phyloP scores from a whole-genome alignment of 345 rosid species.

The Boechera stricta region DNA sequence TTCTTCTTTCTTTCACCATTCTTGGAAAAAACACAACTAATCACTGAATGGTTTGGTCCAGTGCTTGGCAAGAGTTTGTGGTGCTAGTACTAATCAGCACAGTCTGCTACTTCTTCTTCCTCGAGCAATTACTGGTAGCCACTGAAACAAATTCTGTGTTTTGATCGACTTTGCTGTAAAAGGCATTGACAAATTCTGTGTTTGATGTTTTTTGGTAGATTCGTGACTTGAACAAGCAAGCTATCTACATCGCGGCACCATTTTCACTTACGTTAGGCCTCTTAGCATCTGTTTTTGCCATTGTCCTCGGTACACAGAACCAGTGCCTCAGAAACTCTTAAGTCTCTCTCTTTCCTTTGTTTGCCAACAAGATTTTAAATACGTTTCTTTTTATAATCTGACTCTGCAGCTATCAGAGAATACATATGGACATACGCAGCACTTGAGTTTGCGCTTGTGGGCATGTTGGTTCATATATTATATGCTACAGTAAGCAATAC shows the following conservation, averaged over 20 bases:
- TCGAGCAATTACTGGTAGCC: constrained; percentile 88
- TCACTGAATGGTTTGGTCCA: constrained; percentile 48
- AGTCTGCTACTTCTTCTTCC: constrained; percentile 96
- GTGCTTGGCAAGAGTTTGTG: constrained; percentile 98
- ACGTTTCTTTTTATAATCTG: constrained; percentile 2
- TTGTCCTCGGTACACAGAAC: constrained; percentile 63
- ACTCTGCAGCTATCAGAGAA: constrained; percentile 81
- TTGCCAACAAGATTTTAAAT: not conserved
- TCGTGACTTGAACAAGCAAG: constrained; percentile 67
- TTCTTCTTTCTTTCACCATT: constrained; percentile 23
- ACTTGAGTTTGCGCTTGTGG: constrained; percentile 86
- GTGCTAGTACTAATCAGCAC: constrained; percentile 93
- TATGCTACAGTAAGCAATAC: constrained; percentile 64
- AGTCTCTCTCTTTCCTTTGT: constrained; percentile 18
- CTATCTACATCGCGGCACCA: constrained; percentile 79
- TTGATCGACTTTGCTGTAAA: not conserved
- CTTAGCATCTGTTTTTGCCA: constrained; percentile 75
- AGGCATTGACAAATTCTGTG: not conserved
- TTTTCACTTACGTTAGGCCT: constrained; percentile 77
- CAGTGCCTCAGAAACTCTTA: constrained; percentile 24
- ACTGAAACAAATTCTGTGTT: not conserved
- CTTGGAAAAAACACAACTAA: constrained; percentile 24
- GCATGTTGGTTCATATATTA: constrained; percentile 61
- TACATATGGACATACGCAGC: constrained; percentile 95
- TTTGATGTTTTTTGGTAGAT: constrained; percentile 52